These are phyloP conservation scores for Juncus inflexus DNA, from an alignment of 176 grass and related monocot species.

Conservation along the genomic window DNA sequence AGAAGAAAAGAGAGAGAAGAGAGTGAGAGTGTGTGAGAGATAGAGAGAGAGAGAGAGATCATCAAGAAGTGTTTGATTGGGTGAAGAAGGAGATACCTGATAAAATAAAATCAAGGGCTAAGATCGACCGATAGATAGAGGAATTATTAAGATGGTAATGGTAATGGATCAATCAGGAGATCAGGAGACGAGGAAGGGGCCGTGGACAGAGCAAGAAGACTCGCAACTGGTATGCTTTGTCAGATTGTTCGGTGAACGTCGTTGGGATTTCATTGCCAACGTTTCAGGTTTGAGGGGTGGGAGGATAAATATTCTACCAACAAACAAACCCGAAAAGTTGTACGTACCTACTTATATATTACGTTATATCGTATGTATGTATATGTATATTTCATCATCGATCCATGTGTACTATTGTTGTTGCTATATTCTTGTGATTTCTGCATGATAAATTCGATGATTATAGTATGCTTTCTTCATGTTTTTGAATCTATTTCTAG, in stretches of 20 bases:
- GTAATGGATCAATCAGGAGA: constrained; percentile 38
- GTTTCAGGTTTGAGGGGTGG: constrained; percentile 99
- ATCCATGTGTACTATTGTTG: too few species aligned
- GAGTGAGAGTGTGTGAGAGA: constrained; percentile 36
- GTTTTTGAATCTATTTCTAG: constrained; percentile 33
- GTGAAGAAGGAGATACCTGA: constrained; percentile 41
- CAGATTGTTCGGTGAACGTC: constrained; percentile 93
- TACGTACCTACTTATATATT: constrained; percentile 15
- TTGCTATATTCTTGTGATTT: neutral
- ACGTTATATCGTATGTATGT: too few species aligned
- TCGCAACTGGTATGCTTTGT: constrained; percentile 99
- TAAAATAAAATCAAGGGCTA: constrained; percentile 30
- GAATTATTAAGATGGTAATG: constrained; percentile 53
- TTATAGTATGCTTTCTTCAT: constrained; percentile 33
- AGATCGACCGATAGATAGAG: constrained; percentile 16
- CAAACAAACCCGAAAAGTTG: constrained; percentile 37
- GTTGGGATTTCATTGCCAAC: constrained; percentile 99
- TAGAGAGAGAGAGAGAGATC: constrained; percentile 42
- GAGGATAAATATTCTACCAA: constrained; percentile 32
- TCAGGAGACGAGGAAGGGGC: constrained; percentile 64
- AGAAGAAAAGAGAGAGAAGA: constrained; percentile 26
- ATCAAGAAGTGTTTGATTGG: constrained; percentile 37
- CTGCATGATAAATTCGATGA: constrained; percentile 4
- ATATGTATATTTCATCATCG: neutral
- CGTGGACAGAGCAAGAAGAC: constrained; percentile 92